Conservation (phyloP, 2,329 filamentous ascomycete genomes). For the Lasiodiplodia gonubiensis region DNA sequence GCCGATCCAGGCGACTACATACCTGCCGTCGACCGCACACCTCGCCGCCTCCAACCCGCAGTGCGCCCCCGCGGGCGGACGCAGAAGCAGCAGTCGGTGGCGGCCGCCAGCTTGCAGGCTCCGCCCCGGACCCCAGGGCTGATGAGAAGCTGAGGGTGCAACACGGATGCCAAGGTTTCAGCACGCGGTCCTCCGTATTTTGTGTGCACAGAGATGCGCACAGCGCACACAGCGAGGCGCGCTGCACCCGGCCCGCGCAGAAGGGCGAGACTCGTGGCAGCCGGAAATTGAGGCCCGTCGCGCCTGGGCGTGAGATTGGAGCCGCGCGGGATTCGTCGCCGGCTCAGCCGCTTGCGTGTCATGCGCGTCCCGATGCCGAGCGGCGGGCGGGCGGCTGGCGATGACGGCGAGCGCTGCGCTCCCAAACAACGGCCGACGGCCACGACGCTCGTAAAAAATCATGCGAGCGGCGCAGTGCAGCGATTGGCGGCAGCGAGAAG, state of each 20-base stretch:
- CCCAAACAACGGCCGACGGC: conserved; percentile 14
- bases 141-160: not conserved
- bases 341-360: conserved; percentile 12
- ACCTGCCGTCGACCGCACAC: not conserved
- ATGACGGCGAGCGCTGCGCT: not conserved
- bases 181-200: conserved; percentile 23
- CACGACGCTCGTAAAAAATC: conserved; percentile 3
- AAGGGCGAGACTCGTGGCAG: conserved; percentile 25
- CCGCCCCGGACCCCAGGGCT: conserved; percentile 1
- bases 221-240: not conserved
- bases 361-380: not conserved
- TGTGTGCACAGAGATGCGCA: conserved; percentile 11
- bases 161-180: conserved; percentile 24
- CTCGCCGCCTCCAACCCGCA: not conserved
- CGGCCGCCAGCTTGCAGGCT: not conserved
- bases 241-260: not conserved
- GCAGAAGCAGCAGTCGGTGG: not conserved
- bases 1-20: conserved; percentile 14
- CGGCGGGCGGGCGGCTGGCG: not conserved
- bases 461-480: not conserved
- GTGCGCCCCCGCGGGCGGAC: not conserved
- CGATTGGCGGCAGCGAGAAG: not conserved
- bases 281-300: conserved; percentile 23
- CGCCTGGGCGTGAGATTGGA: conserved; percentile 7
- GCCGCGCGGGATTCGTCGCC: conserved; percentile 12